A percentile compares a stretch with the other conserved stretches of the same genome.
Evolutionary conservation across 345 rosid species (phyloP).

Genomic region (Syzygium aromaticum): DNA sequence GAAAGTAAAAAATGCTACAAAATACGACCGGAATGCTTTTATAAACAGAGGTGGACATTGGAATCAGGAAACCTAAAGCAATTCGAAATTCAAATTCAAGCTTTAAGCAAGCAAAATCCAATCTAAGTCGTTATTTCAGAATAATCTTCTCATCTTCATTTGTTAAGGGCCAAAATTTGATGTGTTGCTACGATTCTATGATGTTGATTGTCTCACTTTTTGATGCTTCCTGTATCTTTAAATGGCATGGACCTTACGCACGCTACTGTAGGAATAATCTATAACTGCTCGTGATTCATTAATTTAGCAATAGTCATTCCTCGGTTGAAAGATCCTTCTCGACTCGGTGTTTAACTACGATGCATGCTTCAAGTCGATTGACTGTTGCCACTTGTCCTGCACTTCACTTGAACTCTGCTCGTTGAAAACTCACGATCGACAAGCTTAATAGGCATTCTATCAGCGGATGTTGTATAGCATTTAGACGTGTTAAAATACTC

Average conservation of each 20-base stretch:
- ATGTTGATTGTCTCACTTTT: not conserved
- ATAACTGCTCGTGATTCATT: not conserved
- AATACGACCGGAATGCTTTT: not conserved
- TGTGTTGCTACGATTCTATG: not conserved
- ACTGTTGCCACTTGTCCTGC: not conserved
- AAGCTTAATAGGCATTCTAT: not conserved
- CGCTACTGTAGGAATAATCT: not conserved
- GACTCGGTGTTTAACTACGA: fast-evolving
- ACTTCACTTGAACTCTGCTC: too few relatives aligned
- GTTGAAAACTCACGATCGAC: not conserved
- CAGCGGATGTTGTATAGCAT: not conserved
- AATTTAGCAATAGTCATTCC: not conserved
- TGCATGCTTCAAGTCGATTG: not conserved
- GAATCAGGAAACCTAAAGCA: not conserved
- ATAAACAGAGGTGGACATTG: not conserved
- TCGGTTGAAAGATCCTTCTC: not conserved
- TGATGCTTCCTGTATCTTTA: not conserved
- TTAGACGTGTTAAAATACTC: too few relatives aligned
- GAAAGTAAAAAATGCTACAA: not conserved
- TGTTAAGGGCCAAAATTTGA: not conserved
- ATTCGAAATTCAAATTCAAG: not conserved
- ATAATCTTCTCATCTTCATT: not conserved
- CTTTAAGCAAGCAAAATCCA: not conserved
- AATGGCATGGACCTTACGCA: not conserved
- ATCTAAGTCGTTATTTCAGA: not conserved